These are phyloP conservation scores for Oryza officinalis DNA, from an alignment of 176 grass and related monocot genomes.

Conservation along the genomic window DNA sequence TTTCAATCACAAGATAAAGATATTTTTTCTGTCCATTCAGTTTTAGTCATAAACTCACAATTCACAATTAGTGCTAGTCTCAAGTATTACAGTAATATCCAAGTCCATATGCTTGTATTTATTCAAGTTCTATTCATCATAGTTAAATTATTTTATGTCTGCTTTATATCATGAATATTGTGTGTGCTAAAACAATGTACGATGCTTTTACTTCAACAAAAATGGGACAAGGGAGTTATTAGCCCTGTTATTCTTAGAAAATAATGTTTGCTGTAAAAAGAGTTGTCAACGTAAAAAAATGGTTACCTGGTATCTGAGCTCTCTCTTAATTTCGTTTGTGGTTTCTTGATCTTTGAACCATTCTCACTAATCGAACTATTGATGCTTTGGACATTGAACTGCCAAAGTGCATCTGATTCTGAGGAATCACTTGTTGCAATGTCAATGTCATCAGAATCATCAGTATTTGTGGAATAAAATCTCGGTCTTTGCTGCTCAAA, in stretches of 20 bases:
- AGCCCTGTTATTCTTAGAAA: background rate
- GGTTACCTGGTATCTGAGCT: conserved; percentile 74
- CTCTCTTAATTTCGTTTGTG: conserved; percentile 68
- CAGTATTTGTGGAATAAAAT: conserved; percentile 79
- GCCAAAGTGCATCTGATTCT: conserved; percentile 94
- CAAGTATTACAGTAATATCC: background rate
- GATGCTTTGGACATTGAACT: conserved; percentile 79
- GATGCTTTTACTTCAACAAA: background rate
- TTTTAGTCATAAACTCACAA: conserved; percentile 1
- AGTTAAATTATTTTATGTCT: background rate
- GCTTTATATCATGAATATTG: background rate
- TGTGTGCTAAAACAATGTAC: background rate
- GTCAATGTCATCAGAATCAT: conserved; percentile 95
- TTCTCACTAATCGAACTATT: conserved; percentile 49
- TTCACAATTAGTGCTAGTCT: background rate
- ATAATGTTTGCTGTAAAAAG: background rate
- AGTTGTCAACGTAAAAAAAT: background rate
- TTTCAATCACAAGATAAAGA: conserved; percentile 6
- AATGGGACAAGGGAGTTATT: background rate
- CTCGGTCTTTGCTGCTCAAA: conserved; percentile 60
- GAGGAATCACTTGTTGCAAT: conserved; percentile 99
- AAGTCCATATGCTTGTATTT: background rate
- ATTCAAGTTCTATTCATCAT: conserved; percentile 8
- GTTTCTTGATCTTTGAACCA: conserved; percentile 86
- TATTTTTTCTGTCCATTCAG: background rate